Base-by-base conservation (phyloP, 176 grass and related monocot species). In the Rhipidocladum racemiflorum region DNA sequence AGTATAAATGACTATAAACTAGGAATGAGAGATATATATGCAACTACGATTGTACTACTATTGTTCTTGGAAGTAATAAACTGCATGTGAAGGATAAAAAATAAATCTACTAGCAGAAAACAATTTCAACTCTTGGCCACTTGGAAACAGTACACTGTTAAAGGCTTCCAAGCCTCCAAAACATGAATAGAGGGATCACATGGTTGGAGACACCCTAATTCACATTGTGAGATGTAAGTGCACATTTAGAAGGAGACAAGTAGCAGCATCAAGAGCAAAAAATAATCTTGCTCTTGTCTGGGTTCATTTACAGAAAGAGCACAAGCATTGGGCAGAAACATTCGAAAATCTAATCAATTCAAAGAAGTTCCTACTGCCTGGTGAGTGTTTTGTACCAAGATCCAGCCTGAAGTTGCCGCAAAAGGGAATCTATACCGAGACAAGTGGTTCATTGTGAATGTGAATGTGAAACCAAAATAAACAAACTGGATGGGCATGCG, bases 111-210 rank as follows among this genome's bases (percentile, higher is more conserved):
- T 71, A 15, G 64, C 30, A 61, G 27, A 20, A 69, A 69, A 36
- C 21, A 27, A 35, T 15, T 16, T 42, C n/a, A 6, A 40, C 43
- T 51, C 15, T 42, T 63, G 18, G 34, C 30, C 32, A 48, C 13
- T 39, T 23, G 44, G 67, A 64, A 55, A 62, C 32, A 85, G 12
- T 7, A 7, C 35, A 23, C 20, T 45, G 14, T 12, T 25, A 10
- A 59, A 25, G 35, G 68, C 3, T 29, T 42, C 55, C 23, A 45
- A 44, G 38, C 35, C 24, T 55, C 68, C 32, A 73, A 72, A 44
- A 27, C 34, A 86, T 42, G 76, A 65, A 73, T 23, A 72, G 74
- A 70, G 49, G 30, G 0, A 64, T 10, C 65, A 38, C 55, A 85
- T 53, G 17, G 16, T 12, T 14, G 42, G 55, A 15, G 43, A 49